A percentile compares a stretch with the other conserved stretches of the same genome.
phyloP scores from a whole-genome alignment of 306 rosid species.

The Vigna mungo region DNA sequence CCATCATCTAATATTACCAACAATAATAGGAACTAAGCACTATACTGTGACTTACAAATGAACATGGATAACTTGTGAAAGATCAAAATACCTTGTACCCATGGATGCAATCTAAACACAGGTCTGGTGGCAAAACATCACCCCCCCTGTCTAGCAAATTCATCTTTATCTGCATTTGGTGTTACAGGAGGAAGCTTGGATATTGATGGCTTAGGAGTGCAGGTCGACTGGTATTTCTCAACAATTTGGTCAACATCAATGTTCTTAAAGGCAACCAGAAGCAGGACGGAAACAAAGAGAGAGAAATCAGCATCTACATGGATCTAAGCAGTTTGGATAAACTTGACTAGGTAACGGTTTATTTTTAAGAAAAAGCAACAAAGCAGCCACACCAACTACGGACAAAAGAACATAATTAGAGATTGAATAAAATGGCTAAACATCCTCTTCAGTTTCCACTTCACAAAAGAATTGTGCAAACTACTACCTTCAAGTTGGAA shows the following conservation, averaged over 20 bases:
- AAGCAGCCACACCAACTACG: conserved; percentile 14
- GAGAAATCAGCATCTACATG: conserved; percentile 36
- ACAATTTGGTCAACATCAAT: conserved; percentile 96
- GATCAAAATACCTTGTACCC: conserved; percentile 71
- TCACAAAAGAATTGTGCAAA: conserved; percentile 25
- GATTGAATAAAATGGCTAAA: conserved; percentile 21
- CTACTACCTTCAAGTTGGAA: too few relatives aligned
- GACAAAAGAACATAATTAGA: conserved; percentile 10
- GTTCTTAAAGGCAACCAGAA: conserved; percentile 57
- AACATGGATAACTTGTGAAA: conserved; percentile 34
- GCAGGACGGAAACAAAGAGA: conserved; percentile 42
- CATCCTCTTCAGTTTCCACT: conserved; percentile 1
- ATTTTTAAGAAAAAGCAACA: background rate
- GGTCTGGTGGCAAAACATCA: conserved; percentile 65
- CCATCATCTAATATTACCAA: too few relatives aligned
- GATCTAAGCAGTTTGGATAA: conserved; percentile 29
- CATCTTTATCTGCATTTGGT: conserved; percentile 51
- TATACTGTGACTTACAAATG: background rate
- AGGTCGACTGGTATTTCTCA: conserved; percentile 81
- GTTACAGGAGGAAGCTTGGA: too few relatives aligned
- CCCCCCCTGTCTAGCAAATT: conserved; percentile 57
- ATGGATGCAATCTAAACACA: conserved; percentile 79
- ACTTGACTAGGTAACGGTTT: conserved; percentile 13
- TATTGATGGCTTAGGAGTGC: conserved; percentile 79
- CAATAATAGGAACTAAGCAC: too few relatives aligned